Percentiles rank a stretch among this genome's conserved stretches.
These are phyloP conservation scores for Microbotryum silenes-acaulis DNA, from an alignment of 1,284 basidiomycete genomes.

Conservation along the genomic window DNA sequence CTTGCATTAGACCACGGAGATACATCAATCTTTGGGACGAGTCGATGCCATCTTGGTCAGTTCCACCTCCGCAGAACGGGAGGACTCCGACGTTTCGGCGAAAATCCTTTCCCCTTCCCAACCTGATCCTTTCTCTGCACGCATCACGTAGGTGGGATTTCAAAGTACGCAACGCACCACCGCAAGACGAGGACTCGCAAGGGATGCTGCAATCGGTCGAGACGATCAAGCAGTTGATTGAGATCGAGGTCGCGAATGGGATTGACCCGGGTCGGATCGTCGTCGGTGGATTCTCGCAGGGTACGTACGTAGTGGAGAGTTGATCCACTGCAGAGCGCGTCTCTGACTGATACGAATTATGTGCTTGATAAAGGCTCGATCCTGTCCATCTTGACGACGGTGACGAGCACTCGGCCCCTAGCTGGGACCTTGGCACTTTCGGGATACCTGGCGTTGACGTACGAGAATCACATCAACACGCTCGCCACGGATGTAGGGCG, in stretches of 20 bases:
- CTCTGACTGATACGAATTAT: too few species aligned
- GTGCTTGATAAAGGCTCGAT: too few species aligned
- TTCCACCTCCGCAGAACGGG: not conserved
- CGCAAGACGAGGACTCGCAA: constrained; percentile 56
- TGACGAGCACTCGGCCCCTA: too few species aligned
- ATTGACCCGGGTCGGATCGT: constrained; percentile 52
- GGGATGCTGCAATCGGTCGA: constrained; percentile 60
- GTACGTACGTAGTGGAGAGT: not conserved
- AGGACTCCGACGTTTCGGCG: too few species aligned
- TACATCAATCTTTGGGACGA: constrained; percentile 4
- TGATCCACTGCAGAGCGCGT: too few species aligned
- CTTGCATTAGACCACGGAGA: constrained; percentile 7
- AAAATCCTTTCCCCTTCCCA: not conserved
- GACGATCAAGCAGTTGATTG: constrained; percentile 60
- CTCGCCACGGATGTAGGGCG: too few species aligned
- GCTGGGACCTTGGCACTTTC: too few species aligned
- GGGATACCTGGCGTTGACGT: too few species aligned
- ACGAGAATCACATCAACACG: too few species aligned
- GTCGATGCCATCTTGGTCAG: constrained; percentile 50
- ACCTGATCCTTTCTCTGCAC: not conserved
- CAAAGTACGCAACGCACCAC: constrained; percentile 50
- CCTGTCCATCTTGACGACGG: too few species aligned
- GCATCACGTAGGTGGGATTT: constrained; percentile 52
- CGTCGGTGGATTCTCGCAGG: constrained; percentile 81
- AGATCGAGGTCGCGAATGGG: constrained; percentile 62